These are phyloP conservation scores for Russula earlei DNA, from an alignment of 768 basidiomycete genomes.

Conservation along the genomic window DNA sequence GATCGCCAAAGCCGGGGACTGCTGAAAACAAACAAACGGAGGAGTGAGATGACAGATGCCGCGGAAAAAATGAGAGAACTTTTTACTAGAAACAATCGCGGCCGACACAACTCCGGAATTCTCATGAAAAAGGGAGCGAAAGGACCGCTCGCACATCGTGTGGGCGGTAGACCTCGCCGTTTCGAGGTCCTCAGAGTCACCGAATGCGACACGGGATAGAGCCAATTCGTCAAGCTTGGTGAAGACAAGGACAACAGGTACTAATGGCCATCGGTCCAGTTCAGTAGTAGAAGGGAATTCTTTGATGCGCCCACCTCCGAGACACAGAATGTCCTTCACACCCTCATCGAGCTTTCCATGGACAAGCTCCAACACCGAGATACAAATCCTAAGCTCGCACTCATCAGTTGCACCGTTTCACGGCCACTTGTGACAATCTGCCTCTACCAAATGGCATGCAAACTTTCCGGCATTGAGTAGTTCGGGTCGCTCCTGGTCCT, in stretches of 20 bases:
- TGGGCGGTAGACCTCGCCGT: neutral
- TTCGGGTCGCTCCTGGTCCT: neutral
- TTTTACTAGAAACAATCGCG: constrained; percentile 3
- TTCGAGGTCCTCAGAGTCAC: neutral
- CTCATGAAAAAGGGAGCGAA: neutral
- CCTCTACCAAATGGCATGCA: constrained; percentile 8
- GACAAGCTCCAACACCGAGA: neutral
- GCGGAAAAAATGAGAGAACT: neutral
- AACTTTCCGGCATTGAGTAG: neutral
- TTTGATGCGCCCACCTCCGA: neutral
- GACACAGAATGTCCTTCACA: neutral
- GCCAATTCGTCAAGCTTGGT: neutral
- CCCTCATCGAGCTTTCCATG: neutral
- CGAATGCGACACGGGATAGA: neutral
- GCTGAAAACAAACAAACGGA: neutral
- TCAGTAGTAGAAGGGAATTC: too few relatives aligned
- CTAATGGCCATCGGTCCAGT: neutral
- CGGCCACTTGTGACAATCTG: neutral
- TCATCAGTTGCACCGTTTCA: neutral
- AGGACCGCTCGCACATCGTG: neutral
- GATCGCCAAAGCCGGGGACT: neutral
- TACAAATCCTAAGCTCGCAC: neutral
- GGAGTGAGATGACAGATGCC: neutral
- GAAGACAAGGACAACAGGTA: constrained; percentile 1
- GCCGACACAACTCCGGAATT: neutral